A percentile compares a stretch with the other conserved stretches of the same genome.
Evolutionary conservation across 139 green algal genomes (phyloP).

Genomic region (Asterochloris erici): DNA sequence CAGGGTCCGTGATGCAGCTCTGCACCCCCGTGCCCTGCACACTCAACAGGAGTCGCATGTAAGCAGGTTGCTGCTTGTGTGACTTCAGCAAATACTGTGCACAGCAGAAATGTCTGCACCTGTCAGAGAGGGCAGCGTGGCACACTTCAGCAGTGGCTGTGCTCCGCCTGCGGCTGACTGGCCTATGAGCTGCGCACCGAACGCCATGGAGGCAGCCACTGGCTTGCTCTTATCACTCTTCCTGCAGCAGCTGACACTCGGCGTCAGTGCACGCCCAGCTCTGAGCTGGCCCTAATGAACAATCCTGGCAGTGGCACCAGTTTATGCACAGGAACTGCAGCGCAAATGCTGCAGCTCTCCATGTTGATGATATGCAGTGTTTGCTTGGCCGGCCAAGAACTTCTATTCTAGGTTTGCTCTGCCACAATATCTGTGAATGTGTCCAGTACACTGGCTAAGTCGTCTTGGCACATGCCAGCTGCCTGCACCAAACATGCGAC

Average conservation of each 20-base stretch:
- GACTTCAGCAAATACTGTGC: not conserved
- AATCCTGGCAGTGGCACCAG: too few species aligned
- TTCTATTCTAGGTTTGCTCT: too few species aligned
- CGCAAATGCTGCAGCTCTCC: too few species aligned
- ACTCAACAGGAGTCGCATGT: not conserved
- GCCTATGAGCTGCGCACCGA: not conserved
- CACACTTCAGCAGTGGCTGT: constrained; percentile 5
- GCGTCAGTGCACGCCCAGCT: too few species aligned
- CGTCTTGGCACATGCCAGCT: too few species aligned
- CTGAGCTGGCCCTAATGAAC: too few species aligned
- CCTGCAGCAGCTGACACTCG: not conserved
- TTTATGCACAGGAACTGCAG: too few species aligned
- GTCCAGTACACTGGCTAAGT: too few species aligned
- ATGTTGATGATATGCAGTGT: too few species aligned
- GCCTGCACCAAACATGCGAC: too few species aligned
- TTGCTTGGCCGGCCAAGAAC: too few species aligned
- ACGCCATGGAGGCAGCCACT: not conserved
- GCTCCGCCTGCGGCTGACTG: constrained; percentile 4
- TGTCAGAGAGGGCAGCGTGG: constrained; percentile 1
- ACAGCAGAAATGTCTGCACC: not conserved
- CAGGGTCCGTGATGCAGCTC: constrained; percentile 11
- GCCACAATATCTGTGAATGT: too few species aligned
- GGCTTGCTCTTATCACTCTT: constrained; percentile 16
- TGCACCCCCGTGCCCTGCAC: constrained; percentile 14
- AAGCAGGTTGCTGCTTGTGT: not conserved